Percentiles rank a stretch among this genome's conserved stretches.
These are phyloP conservation scores for Chlamydomonas incerta DNA, from an alignment of 139 green algal genomes.

Conservation along the genomic window DNA sequence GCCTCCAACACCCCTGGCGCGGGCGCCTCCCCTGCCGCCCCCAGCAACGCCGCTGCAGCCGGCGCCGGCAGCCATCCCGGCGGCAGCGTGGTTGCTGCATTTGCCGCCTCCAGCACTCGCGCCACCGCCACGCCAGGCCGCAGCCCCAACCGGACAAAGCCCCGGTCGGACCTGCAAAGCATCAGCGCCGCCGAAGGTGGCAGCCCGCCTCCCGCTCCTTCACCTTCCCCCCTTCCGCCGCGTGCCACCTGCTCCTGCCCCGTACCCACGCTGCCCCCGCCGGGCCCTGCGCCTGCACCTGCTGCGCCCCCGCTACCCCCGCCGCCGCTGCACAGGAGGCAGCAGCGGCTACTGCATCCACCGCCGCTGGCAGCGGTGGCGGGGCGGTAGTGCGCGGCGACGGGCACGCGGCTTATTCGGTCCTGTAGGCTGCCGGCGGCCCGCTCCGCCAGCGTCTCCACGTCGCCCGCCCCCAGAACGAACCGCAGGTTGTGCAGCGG, in stretches of 20 bases:
- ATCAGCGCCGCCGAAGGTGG: neutral
- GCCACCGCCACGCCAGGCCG: conserved; percentile 9
- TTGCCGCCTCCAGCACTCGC: neutral
- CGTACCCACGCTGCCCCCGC: no score
- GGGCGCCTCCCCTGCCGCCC: neutral
- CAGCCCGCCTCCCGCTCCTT: neutral
- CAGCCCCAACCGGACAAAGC: conserved; percentile 13
- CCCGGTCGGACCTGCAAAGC: conserved; percentile 13
- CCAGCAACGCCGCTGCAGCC: neutral
- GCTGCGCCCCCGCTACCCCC: no score
- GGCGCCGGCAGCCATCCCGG: neutral
- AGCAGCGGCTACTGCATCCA: no score
- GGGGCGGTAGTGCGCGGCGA: neutral
- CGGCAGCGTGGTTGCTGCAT: neutral
- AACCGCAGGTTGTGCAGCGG: conserved; percentile 46
- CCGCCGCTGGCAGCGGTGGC: neutral
- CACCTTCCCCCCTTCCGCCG: neutral
- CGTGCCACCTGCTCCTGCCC: neutral
- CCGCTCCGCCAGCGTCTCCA: conserved; percentile 47
- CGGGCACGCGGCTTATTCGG: neutral
- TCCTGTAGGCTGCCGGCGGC: conserved; percentile 35
- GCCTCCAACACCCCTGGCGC: no score
- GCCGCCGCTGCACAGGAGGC: no score
- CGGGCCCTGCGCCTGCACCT: no score
- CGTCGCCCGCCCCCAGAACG: conserved; percentile 37